Conservation (phyloP, 2,329 filamentous ascomycete species). For the Dactylonectria macrodidyma region DNA sequence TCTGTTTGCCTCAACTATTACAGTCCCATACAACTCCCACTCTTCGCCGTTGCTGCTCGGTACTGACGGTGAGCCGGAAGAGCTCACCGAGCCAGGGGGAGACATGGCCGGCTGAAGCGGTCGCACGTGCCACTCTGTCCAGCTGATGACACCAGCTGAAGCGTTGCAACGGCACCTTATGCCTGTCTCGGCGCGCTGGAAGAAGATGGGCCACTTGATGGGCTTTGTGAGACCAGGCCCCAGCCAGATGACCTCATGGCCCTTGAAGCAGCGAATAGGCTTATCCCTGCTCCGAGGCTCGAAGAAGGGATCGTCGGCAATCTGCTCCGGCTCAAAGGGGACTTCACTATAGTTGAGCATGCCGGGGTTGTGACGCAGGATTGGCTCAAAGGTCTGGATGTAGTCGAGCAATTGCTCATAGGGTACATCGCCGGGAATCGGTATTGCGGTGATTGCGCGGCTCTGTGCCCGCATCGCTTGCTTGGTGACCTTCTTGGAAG, state of each 20-base stretch:
- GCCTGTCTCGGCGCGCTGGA: conserved; percentile 59
- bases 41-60: conserved; percentile 30
- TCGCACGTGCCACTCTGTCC: conserved; percentile 54
- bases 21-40: conserved; percentile 50
- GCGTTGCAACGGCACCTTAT: conserved; percentile 58
- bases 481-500: neutral
- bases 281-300: conserved; percentile 47
- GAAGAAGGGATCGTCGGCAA: conserved; percentile 59
- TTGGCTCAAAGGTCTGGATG: conserved; percentile 57
- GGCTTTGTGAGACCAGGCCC: conserved; percentile 57
- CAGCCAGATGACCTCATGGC: conserved; percentile 51
- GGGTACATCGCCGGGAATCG: conserved; percentile 55
- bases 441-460: conserved; percentile 56
- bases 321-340: conserved; percentile 47
- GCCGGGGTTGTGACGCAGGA: conserved; percentile 58
- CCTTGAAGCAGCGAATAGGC: conserved; percentile 51
- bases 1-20: conserved; percentile 50
- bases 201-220: conserved; percentile 59
- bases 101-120: conserved; percentile 21
- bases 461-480: conserved; percentile 49
- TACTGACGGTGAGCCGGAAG: conserved; percentile 38
- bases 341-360: conserved; percentile 53
- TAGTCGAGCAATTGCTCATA: conserved; percentile 54
- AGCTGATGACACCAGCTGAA: conserved; percentile 58
- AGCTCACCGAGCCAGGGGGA: conserved; percentile 23